Base-by-base conservation (phyloP, 345 rosid species). In the Salix koriyanagi region DNA sequence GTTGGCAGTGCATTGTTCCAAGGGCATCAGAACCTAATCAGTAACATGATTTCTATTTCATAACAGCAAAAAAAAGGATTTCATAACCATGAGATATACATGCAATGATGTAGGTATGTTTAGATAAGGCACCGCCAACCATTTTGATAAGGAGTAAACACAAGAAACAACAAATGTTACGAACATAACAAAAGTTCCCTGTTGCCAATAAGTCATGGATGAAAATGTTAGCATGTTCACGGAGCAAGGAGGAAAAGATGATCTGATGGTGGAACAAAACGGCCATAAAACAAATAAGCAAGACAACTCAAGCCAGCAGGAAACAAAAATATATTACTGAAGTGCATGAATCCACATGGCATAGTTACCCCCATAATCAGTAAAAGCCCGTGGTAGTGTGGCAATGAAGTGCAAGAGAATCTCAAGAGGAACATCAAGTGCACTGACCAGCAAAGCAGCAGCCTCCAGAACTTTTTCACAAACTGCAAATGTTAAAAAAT, bases 341-440 rank as follows among this genome's bases (percentile, higher is more conserved):
- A 67, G 68, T 61, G 19, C 65, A 21, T 42, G 39, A 62, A 32
- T 36, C 50, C 23, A 65, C 39, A 66, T 39, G 48, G 36, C 26
- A 72, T 12, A 70, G 23, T 81, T 90, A 94, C 97, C 97, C 73
- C 94, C 88, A 87, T 83, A 83, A 85, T 85, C 91, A 65, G 90
- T 91, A 78, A 94, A 90, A 71, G 92, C 97, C 66, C 87, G 90
- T 23, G 99, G 97, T 74, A 94, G 68, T 28, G 95, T 77, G 70
- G 97, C 89, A 78, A 92, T 81, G 83, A 94, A 92, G 78, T 83
- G 91, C 85, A 91, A 82, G 56, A 92, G 87, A 70, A 77, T 80
- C 85, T 92, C 93, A 71, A 92, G 87, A 72, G 97, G 91, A 67
- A 92, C 92, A 79, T 83, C 76, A 69, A 76, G 72, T 58, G 88